Conservation (phyloP, 2,329 filamentous ascomycete genomes). For the Monosporascus sp. region DNA sequence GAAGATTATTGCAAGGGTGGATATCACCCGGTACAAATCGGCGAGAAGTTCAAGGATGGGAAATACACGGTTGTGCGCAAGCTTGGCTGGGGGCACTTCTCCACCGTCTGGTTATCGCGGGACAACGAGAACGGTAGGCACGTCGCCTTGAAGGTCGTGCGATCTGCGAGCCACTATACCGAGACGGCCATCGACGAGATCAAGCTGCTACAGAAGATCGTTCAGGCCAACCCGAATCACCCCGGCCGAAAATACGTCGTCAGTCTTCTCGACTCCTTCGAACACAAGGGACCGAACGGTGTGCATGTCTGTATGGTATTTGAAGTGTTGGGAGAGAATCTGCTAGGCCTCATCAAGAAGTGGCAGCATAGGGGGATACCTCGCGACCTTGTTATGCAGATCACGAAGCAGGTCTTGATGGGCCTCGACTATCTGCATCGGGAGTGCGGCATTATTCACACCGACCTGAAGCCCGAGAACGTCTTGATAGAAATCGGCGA, state of each 20-base stretch:
- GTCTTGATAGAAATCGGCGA: slow-evolving; percentile 98
- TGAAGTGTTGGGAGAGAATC: slow-evolving; percentile 91
- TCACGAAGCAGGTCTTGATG: slow-evolving; percentile 94
- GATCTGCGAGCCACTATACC: slow-evolving; percentile 96
- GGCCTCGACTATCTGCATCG: slow-evolving; percentile 94
- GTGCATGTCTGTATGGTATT: slow-evolving; percentile 99
- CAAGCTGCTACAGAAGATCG: slow-evolving; percentile 94
- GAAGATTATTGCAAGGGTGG: slow-evolving; percentile 99
- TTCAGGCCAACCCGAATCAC: slow-evolving; percentile 89
- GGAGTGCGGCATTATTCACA: slow-evolving; percentile 98
- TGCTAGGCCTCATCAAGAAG: slow-evolving; percentile 91
- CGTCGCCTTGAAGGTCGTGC: slow-evolving; percentile 95
- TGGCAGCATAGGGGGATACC: slow-evolving; percentile 98
- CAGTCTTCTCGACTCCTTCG: slow-evolving; percentile 92
- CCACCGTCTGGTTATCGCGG: slow-evolving; percentile 82
- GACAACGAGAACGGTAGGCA: slow-evolving; percentile 89
- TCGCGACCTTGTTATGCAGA: slow-evolving; percentile 95
- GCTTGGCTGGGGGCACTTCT: slow-evolving; percentile 97
- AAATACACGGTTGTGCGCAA: slow-evolving; percentile 96
- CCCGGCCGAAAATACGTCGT: slow-evolving; percentile 94
- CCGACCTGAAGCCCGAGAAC: slow-evolving; percentile 95
- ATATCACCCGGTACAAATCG: slow-evolving; percentile 91
- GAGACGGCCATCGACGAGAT: slow-evolving; percentile 99
- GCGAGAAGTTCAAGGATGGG: slow-evolving; percentile 95
- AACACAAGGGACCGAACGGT: slow-evolving; percentile 94